Conservation (phyloP, 768 basidiomycete genomes). For the Mycena galopus region DNA sequence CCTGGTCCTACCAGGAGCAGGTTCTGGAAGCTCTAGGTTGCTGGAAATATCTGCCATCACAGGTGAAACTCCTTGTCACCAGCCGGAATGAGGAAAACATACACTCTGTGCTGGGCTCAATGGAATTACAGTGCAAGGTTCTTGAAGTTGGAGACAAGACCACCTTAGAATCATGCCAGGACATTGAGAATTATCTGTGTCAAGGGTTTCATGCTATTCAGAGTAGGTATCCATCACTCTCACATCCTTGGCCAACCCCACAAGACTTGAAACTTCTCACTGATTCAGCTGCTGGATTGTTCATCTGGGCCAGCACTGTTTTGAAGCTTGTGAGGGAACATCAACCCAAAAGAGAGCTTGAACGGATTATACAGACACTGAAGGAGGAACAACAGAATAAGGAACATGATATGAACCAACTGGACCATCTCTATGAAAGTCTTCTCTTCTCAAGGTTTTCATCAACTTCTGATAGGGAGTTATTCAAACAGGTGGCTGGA, state of each 20-base stretch:
- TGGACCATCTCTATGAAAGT: conserved; percentile 1
- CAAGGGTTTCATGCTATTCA: background rate
- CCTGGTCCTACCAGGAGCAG: conserved; percentile 2
- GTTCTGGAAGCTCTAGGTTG: background rate
- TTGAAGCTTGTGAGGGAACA: background rate
- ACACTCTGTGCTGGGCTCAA: too few species aligned
- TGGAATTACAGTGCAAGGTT: too few species aligned
- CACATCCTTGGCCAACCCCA: background rate
- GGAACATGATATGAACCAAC: too few species aligned
- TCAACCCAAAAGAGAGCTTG: conserved; percentile 1
- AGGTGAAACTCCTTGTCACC: too few species aligned
- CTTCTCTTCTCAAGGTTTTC: conserved; percentile 6
- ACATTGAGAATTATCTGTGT: background rate
- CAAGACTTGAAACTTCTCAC: background rate
- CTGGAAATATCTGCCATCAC: too few species aligned
- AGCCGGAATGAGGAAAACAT: too few species aligned
- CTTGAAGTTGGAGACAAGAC: conserved; percentile 5
- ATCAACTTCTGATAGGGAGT: background rate
- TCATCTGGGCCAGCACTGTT: too few species aligned
- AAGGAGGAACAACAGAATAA: background rate
- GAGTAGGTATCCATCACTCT: background rate
- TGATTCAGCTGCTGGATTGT: conserved; percentile 4
- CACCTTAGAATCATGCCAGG: background rate
- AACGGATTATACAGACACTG: background rate
- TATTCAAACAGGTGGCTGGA: background rate